Percentiles rank a stretch among this genome's conserved stretches.
Evolutionary conservation across 2,329 filamentous ascomycete genomes (phyloP).

Genomic region (Epichloe hybrida): DNA sequence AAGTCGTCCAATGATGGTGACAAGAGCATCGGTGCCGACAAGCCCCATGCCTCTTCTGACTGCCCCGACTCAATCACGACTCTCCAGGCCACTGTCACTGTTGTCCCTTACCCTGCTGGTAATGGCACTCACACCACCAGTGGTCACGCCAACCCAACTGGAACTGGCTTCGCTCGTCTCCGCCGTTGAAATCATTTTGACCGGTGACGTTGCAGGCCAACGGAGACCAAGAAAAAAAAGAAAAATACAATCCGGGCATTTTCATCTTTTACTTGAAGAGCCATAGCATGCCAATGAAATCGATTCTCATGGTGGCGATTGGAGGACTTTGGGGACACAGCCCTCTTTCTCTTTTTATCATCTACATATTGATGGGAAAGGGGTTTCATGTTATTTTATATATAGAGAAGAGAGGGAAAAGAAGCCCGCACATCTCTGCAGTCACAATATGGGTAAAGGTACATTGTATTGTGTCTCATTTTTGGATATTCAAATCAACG

Average conservation of each 20-base stretch:
- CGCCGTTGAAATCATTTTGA: conserved; percentile 14
- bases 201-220: conserved; percentile 2
- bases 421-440: not conserved
- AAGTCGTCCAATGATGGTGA: conserved; percentile 5
- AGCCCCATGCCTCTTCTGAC: not conserved
- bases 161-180: conserved; percentile 23
- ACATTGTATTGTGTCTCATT: not conserved
- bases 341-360: not conserved
- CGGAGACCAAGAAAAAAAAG: not conserved
- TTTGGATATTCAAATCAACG: conserved; percentile 1
- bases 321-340: not conserved
- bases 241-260: not conserved
- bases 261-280: not conserved
- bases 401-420: not conserved
- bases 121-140: conserved; percentile 21
- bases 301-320: not conserved
- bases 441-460: not conserved
- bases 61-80: conserved; percentile 11
- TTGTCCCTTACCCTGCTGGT: conserved; percentile 28
- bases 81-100: conserved; percentile 19
- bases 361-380: not conserved
- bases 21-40: conserved; percentile 1
- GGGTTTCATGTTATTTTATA: not conserved
- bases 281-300: not conserved
- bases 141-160: conserved; percentile 21